Conservation (phyloP, 371 early-diverging fungal species). For the Saksenaea vasiformis region DNA sequence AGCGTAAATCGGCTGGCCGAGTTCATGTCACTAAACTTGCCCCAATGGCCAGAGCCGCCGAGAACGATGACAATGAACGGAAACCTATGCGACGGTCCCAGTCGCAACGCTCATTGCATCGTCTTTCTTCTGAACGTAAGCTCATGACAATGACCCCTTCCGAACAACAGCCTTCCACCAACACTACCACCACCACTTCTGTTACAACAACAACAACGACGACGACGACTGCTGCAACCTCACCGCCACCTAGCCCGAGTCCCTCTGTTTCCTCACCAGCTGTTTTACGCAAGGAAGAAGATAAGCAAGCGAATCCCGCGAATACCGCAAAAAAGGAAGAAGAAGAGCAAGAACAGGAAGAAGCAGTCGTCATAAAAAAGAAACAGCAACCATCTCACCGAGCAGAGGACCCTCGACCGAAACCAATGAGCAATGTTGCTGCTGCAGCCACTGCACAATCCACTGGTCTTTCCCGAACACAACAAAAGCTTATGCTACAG, state of each 20-base stretch:
- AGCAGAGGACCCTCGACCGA: neutral
- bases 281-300: conserved; percentile 5
- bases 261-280: conserved; percentile 16
- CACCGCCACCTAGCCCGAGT: neutral
- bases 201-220: conserved; percentile 11
- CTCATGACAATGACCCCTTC: neutral
- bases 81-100: conserved; percentile 48
- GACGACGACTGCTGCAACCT: neutral
- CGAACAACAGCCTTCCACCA: conserved; percentile 11
- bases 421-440: conserved; percentile 19
- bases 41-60: conserved; percentile 42
- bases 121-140: conserved; percentile 4
- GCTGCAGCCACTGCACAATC: conserved; percentile 25
- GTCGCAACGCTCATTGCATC: conserved; percentile 29
- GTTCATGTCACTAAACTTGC: conserved; percentile 54
- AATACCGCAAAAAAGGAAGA: neutral
- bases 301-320: neutral
- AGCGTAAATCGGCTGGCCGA: conserved; percentile 47
- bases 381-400: neutral
- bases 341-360: neutral
- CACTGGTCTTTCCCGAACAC: conserved; percentile 47
- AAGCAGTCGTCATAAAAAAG: neutral
- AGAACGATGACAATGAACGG: conserved; percentile 17
- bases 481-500: conserved; percentile 54
- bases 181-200: neutral